Base-by-base conservation (phyloP, 805 yeast genomes). In the Deakozyma indianensis region DNA sequence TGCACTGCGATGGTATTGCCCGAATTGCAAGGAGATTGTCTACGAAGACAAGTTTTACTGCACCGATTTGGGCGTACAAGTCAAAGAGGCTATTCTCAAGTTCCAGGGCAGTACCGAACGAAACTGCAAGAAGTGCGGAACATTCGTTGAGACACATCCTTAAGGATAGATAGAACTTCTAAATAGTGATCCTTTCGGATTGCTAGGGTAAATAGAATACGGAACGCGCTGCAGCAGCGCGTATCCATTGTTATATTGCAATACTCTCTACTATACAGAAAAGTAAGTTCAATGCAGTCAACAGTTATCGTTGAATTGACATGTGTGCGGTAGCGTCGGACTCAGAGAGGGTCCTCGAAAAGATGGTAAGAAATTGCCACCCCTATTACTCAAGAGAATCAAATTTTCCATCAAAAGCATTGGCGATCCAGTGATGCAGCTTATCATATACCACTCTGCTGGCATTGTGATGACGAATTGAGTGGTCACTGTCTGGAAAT, bases 401-500 rank as follows among this genome's bases (percentile, higher is more conserved):
- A n/a, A 32, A 32, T 5, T 32, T 32, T 9, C 38, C 38, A 9
- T n/a, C 16, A 20, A 32, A 32, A 5, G 38, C 38, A 32, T 32
- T 32, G 5, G 38, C 16, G 18, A 53, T 82, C 97, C 97, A 88
- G 45, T 63, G 59, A 50, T 70, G 69, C 41, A 92, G 61, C 59
- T 81, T 78, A 53, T 78, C 83, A 59, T 74, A 84, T 7, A 92
- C 80, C 29, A 87, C 70, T 11, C 65, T 62, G 58, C 78, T 75
- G 3, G 95, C 95, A 59, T 86, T 85, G 63, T 92, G 94, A 59
- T 70, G 78, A 43, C 62, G 63, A 41, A 92, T 90, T 42, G 80
- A 70, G 60, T 92, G 98, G 57, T 88, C 90, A 22, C 94, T 83
- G 60, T 92, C 98, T 0, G 98, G 97, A 64, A 80, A 92, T 14